phyloP scores from a whole-genome alignment of 139 green algal genomes.

The Tetradesmus obliquus region DNA sequence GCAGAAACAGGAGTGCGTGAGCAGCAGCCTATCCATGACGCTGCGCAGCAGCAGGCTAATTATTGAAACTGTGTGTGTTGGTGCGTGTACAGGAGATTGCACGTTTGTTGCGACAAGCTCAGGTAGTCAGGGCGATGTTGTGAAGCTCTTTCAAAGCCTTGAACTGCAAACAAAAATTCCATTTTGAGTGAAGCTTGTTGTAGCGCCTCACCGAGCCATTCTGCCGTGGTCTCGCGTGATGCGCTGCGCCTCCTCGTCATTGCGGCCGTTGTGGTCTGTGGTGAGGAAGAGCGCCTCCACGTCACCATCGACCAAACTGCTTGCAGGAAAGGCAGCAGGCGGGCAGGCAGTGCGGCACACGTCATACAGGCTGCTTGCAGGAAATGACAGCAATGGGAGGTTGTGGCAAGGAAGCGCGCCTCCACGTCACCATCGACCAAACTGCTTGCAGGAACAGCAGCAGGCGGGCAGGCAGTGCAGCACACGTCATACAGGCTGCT shows the following conservation, averaged over 20 bases:
- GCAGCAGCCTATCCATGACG: too few species aligned
- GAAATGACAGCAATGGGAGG: not conserved
- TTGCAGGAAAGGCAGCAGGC: not conserved
- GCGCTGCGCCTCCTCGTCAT: constrained; percentile 47
- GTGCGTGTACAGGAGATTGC: too few species aligned
- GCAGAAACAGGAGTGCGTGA: not conserved
- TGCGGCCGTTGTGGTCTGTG: constrained; percentile 44
- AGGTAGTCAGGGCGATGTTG: too few species aligned
- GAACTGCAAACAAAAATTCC: too few species aligned
- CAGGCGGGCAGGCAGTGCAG: not conserved
- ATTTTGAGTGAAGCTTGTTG: too few species aligned
- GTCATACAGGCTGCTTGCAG: too few species aligned
- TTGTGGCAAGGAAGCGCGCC: constrained; percentile 11
- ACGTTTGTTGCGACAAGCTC: too few species aligned
- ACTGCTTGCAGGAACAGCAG: not conserved
- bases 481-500: too few species aligned
- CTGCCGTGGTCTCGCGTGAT: constrained; percentile 30
- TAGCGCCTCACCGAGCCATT: not conserved
- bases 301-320: constrained; percentile 17
- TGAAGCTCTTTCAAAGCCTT: too few species aligned
- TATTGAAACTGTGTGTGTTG: too few species aligned
- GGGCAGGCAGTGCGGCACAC: not conserved
- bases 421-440: not conserved
- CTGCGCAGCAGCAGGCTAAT: too few species aligned
- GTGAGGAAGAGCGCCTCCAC: constrained; percentile 44